phyloP scores from a whole-genome alignment of 2,329 filamentous ascomycete species.

The Phialophora macrospora region DNA sequence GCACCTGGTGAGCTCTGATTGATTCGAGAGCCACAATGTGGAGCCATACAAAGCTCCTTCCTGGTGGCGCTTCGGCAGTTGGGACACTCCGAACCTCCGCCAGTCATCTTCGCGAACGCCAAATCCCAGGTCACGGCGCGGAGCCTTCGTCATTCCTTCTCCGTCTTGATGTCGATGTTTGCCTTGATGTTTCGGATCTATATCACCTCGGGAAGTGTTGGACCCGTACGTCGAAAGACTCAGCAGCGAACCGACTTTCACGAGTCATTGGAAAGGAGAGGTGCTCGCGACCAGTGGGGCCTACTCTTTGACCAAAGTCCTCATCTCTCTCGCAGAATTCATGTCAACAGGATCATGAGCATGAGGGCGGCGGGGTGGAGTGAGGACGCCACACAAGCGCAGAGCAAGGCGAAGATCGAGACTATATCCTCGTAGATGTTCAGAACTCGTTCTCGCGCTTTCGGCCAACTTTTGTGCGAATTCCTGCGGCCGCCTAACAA shows the following conservation, averaged over 20 bases:
- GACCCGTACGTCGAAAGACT: neutral
- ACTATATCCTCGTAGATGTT: neutral
- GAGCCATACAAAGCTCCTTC: neutral
- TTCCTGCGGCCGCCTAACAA: neutral
- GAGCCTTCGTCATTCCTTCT: neutral
- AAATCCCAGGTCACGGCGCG: neutral
- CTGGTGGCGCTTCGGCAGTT: constrained; percentile 11
- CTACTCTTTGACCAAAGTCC: neutral
- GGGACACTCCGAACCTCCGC: neutral
- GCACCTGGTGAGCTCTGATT: neutral
- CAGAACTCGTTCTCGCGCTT: neutral
- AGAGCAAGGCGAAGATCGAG: neutral
- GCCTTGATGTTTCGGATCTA: neutral
- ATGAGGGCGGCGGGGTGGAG: neutral
- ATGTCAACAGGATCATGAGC: neutral
- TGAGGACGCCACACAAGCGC: neutral
- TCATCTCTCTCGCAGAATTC: neutral
- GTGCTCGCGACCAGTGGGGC: neutral
- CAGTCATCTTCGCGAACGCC: neutral
- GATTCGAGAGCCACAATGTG: constrained; percentile 16
- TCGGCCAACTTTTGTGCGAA: neutral
- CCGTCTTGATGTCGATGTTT: neutral
- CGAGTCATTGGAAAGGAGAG: neutral
- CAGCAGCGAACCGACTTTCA: neutral
- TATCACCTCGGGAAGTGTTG: neutral